Evolutionary conservation across 768 basidiomycete species (phyloP).

Genomic region (Piloderma croceum): DNA sequence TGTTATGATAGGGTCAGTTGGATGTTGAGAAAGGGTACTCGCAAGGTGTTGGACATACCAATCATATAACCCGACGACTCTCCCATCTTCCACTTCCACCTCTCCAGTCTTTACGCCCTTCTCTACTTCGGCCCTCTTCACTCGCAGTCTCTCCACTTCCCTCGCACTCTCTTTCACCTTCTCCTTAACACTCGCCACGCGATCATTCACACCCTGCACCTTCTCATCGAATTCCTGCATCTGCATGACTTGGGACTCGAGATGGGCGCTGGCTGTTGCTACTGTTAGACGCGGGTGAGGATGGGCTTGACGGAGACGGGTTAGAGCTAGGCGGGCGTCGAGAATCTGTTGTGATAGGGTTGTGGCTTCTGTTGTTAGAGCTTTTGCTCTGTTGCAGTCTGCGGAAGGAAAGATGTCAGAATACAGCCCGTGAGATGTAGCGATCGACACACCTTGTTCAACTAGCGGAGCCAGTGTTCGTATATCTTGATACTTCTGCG

Average conservation of each 20-base stretch:
- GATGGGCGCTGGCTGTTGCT: conserved; percentile 63
- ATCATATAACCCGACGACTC: conserved; percentile 61
- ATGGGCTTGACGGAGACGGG: conserved; percentile 75
- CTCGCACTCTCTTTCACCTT: conserved; percentile 50
- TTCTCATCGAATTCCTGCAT: conserved; percentile 75
- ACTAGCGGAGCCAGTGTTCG: conserved; percentile 59
- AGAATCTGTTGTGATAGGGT: conserved; percentile 70
- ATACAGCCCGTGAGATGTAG: no score
- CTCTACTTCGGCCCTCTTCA: conserved; percentile 65
- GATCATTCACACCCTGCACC: conserved; percentile 46
- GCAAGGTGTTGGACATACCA: conserved; percentile 45
- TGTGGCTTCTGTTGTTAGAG: no score
- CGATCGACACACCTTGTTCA: conserved; percentile 47
- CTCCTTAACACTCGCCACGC: conserved; percentile 51
- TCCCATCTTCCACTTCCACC: conserved; percentile 54
- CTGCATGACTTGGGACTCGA: conserved; percentile 69
- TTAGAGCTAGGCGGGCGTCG: conserved; percentile 74
- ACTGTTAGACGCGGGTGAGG: conserved; percentile 78
- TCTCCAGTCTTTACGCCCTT: conserved; percentile 55
- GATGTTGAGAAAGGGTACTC: neutral
- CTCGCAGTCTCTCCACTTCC: conserved; percentile 53
- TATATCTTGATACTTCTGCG: conserved; percentile 58
- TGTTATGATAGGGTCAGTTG: conserved; percentile 19
- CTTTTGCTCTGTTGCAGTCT: conserved; percentile 63
- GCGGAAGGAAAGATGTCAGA: no score